Base-by-base conservation (phyloP, 805 yeast genomes). In the Ogataea siamensis region DNA sequence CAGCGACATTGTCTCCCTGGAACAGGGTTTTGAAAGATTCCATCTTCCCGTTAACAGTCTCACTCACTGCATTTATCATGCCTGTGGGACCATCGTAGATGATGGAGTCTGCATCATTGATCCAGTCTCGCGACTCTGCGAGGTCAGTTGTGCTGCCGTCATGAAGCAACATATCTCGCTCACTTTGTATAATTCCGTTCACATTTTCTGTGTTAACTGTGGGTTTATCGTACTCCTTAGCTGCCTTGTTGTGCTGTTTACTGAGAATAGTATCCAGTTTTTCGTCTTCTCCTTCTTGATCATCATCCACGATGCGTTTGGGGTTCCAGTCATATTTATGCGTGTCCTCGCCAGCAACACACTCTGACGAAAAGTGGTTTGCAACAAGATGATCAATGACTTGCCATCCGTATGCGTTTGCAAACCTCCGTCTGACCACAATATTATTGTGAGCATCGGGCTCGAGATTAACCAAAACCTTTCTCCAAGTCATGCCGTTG, bases 371-470 rank as follows among this genome's bases (percentile, higher is more conserved):
- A 57, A 85, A 85, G 63, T 85, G 93, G 38, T 76, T 73, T 11
- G 74, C 67, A 1, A 83, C 85, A 48, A 89, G 53, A 59, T 91
- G 96, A 29, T 81, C 83, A n/a, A 91, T 70, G 0, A 87, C 95
- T 1, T 85, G 87, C 93, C 96, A 87, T 2, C 99, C 99, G 62
- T 83, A 89, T 0, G 96, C 93, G 62, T 91, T 91, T 5, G 94
- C 82, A 67, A 86, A 93, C 45, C 86, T 66, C 49, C 99, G 71
- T 46, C 99, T 68, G 1, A 91, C 98, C 18, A 87, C 71, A 19
- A 93, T 88, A 54, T 88, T 91, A 54, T 91, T 91, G 56, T 91
- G 99, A 0, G 99, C 96, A 59, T 91, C 99, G 0, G 97, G 96
- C 47, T 79, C 75, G 46, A 93, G 64, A 28, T 78, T 78, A 1